phyloP scores from a whole-genome alignment of 116 monocot genomes.

The Phalaenopsis hybrid region DNA sequence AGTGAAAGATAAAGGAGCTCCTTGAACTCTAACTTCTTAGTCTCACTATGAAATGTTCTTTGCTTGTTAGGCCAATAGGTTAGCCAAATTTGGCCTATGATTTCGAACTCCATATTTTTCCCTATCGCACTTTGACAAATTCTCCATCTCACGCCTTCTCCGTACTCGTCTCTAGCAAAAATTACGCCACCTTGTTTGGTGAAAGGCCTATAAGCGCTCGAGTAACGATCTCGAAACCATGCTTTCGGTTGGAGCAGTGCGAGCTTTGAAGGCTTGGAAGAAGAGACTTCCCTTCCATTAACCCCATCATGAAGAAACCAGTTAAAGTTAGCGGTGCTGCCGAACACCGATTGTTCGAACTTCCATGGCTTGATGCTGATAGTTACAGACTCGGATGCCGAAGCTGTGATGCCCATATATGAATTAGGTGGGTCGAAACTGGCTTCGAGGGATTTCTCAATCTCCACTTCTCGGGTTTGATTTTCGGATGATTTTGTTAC shows the following conservation, averaged over 20 bases:
- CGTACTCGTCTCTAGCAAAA: conserved; percentile 75
- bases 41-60: conserved; percentile 48
- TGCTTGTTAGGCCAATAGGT: conserved; percentile 81
- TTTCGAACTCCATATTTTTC: conserved; percentile 63
- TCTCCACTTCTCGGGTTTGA: conserved; percentile 39
- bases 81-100: conserved; percentile 58
- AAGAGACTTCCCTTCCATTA: conserved; percentile 58
- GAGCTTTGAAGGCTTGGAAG: conserved; percentile 59
- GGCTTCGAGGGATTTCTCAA: conserved; percentile 49
- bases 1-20: conserved; percentile 46
- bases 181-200: conserved; percentile 71
- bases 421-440: conserved; percentile 52
- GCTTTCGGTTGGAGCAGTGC: conserved; percentile 37
- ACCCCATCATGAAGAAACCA: conserved; percentile 68
- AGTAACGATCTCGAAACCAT: conserved; percentile 63
- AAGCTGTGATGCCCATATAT: conserved; percentile 32
- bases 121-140: conserved; percentile 27
- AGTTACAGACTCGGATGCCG: conserved; percentile 41
- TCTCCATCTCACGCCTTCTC: conserved; percentile 69
- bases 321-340: conserved; percentile 42
- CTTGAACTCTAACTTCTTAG: conserved; percentile 55
- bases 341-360: conserved; percentile 60
- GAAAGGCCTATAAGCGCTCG: conserved; percentile 62
- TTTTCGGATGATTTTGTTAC: conserved; percentile 67
- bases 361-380: conserved; percentile 69